Conservation (phyloP, 78 protist genomes). For the Chrysochromulina parva region DNA sequence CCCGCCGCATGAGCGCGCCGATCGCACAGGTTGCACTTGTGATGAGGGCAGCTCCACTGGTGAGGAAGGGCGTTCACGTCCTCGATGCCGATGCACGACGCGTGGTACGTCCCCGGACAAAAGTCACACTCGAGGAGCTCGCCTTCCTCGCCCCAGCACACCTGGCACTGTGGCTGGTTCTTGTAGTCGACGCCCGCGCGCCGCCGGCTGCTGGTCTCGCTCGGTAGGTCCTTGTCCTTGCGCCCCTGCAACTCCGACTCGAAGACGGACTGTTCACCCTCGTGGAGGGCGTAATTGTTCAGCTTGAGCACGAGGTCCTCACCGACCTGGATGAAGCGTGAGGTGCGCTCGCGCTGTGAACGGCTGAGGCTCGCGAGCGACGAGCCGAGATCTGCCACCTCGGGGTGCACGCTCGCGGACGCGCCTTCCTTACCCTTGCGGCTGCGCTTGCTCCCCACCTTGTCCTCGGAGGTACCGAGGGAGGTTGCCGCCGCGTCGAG, state of each 20-base stretch:
- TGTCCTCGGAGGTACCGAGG: background rate
- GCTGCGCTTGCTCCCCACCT: background rate
- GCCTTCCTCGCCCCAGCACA: slow-evolving; percentile 29
- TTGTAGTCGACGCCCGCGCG: background rate
- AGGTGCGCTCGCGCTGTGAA: background rate
- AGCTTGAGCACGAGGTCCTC: background rate
- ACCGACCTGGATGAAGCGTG: background rate
- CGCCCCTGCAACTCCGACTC: background rate
- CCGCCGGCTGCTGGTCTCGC: no score
- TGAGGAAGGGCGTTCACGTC: background rate
- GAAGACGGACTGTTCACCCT: slow-evolving; percentile 32
- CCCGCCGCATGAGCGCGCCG: slow-evolving; percentile 33
- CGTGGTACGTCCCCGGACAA: slow-evolving; percentile 14
- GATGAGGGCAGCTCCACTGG: slow-evolving; percentile 33
- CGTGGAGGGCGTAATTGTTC: slow-evolving; percentile 19
- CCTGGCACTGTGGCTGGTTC: slow-evolving; percentile 1
- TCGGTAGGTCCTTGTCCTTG: background rate
- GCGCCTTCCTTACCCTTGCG: background rate
- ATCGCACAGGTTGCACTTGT: slow-evolving; percentile 1
- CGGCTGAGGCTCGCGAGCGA: background rate
- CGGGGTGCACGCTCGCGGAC: background rate
- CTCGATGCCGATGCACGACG: slow-evolving; percentile 2
- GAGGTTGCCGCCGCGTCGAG: background rate
- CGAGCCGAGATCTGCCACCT: background rate
- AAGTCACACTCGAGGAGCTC: slow-evolving; percentile 1